phyloP scores from a whole-genome alignment of 2,329 filamentous ascomycete species.

The Colletotrichum caudatum region DNA sequence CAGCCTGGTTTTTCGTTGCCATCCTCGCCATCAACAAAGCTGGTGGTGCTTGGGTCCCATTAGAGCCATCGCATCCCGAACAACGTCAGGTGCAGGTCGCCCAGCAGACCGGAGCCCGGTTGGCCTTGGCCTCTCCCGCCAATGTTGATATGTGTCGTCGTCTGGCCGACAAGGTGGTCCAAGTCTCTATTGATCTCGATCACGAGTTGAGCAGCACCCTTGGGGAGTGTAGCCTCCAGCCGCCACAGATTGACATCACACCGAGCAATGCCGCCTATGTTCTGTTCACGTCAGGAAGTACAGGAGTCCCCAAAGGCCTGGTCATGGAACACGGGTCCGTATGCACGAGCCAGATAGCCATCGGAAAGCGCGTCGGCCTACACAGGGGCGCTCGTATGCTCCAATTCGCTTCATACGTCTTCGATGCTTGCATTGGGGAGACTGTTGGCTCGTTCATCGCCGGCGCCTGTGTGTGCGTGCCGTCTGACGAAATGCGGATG shows the following conservation, averaged over 20 bases:
- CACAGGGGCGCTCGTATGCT: constrained; percentile 2
- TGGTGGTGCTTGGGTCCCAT: constrained; percentile 25
- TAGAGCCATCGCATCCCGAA: constrained; percentile 28
- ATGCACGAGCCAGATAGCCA: constrained; percentile 41
- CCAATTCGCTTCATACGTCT: no score
- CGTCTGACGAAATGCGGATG: no score
- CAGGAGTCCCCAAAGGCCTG: constrained; percentile 64
- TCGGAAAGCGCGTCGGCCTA: constrained; percentile 41
- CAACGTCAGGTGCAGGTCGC: neutral
- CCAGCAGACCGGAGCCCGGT: no score
- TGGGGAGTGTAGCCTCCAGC: neutral
- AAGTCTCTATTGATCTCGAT: no score
- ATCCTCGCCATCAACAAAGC: no score
- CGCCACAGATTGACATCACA: neutral
- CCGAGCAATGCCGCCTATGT: constrained; percentile 48
- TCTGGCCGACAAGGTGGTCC: neutral
- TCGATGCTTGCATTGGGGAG: constrained; percentile 31
- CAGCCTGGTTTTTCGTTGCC: no score
- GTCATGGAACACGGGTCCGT: constrained; percentile 49
- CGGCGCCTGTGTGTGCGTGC: no score
- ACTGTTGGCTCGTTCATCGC: no score
- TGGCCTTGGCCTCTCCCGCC: constrained; percentile 9
- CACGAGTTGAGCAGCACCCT: neutral
- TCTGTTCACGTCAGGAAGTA: constrained; percentile 66
- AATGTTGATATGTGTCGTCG: neutral